phyloP scores from a whole-genome alignment of 2,329 filamentous ascomycete species.

The Colletotrichum coccodes region DNA sequence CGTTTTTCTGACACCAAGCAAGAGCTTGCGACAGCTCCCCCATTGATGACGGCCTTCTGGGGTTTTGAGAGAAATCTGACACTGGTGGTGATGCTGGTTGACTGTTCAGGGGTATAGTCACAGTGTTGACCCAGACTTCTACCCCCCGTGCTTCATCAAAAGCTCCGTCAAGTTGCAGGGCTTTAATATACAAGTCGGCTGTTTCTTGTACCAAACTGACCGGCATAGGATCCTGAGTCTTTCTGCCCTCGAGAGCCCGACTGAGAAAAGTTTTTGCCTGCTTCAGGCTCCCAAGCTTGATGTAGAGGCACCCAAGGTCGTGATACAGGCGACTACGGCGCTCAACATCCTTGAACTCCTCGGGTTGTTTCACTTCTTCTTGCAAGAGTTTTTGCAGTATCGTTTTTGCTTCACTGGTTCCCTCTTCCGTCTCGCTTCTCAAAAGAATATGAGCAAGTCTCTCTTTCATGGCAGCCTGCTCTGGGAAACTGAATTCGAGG shows the following conservation, averaged over 20 bases:
- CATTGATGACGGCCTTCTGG: conserved; percentile 14
- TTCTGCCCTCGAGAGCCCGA: conserved; percentile 38
- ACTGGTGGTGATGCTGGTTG: conserved; percentile 5
- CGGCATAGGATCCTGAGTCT: conserved; percentile 30
- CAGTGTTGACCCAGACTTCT: conserved; percentile 36
- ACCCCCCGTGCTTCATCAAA: conserved; percentile 41
- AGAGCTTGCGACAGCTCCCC: conserved; percentile 34
- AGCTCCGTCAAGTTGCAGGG: conserved; percentile 35
- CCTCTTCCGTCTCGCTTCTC: conserved; percentile 34
- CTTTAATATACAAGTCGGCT: conserved; percentile 38
- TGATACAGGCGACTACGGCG: conserved; percentile 37
- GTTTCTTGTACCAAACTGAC: conserved; percentile 36
- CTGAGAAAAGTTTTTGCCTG: conserved; percentile 35
- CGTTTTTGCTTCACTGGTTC: conserved; percentile 34
- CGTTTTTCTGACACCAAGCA: conserved; percentile 40
- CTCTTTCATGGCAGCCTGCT: conserved; percentile 39
- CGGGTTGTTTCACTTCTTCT: conserved; percentile 31
- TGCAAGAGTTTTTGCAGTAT: conserved; percentile 36
- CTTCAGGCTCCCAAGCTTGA: conserved; percentile 32
- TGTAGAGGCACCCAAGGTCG: conserved; percentile 40
- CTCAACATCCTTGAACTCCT: conserved; percentile 29
- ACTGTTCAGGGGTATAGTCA: conserved; percentile 1
- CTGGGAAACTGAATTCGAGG: conserved; percentile 25
- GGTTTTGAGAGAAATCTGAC: not conserved
- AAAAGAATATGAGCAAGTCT: conserved; percentile 39